phyloP scores from a whole-genome alignment of 345 rosid species.

The Isatis tinctoria region DNA sequence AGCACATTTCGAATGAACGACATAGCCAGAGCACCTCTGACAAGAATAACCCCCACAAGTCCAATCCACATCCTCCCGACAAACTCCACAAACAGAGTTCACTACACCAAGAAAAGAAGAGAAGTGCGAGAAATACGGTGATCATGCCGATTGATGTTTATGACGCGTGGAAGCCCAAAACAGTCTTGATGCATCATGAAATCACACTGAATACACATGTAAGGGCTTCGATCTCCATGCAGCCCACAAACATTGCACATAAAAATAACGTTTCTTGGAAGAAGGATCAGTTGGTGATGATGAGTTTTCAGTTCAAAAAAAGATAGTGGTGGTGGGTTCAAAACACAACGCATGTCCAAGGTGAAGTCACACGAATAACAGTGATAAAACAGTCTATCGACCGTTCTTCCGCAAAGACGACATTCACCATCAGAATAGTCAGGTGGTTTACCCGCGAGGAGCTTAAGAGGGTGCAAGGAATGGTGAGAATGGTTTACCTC shows the following conservation, averaged over 20 bases:
- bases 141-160: conserved; percentile 2
- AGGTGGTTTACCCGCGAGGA: not conserved
- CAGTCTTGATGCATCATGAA: not conserved
- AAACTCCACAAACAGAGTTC: conserved; percentile 1
- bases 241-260: conserved; percentile 1
- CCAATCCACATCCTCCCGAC: not conserved
- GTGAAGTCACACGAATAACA: not conserved
- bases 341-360: not conserved
- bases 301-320: not conserved
- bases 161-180: not conserved
- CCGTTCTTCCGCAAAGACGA: not conserved
- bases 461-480: not conserved
- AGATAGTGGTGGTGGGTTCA: not conserved
- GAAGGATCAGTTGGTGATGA: not conserved
- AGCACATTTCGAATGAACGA: not conserved
- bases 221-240: conserved; percentile 4
- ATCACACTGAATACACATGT: not conserved
- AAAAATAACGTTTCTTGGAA: not conserved
- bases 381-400: not conserved
- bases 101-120: not conserved
- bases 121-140: not conserved
- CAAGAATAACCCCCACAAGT: not conserved
- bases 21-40: not conserved
- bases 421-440: not conserved
- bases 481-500: not conserved